A percentile compares a stretch with the other conserved stretches of the same genome.
These are phyloP conservation scores for Ogataea trehalophila DNA, from an alignment of 805 yeast genomes.

Conservation along the genomic window DNA sequence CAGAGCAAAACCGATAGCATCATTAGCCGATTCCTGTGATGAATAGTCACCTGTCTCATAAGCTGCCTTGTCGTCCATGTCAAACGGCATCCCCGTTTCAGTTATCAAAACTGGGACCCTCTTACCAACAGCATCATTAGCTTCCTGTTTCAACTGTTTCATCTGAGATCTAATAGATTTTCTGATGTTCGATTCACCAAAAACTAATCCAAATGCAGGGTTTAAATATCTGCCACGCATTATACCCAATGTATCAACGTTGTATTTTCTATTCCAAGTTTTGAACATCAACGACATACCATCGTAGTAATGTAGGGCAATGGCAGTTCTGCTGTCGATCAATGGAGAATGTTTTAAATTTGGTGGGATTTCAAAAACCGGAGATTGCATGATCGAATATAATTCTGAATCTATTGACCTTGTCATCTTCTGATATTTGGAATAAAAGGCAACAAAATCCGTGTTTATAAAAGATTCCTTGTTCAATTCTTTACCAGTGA, in stretches of 20 bases:
- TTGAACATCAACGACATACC: conserved; percentile 92
- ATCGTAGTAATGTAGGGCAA: conserved; percentile 90
- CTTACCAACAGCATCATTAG: conserved; percentile 53
- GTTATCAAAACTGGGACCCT: conserved; percentile 72
- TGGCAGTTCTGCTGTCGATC: conserved; percentile 62
- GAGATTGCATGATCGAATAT: conserved; percentile 71
- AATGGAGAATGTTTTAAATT: conserved; percentile 44
- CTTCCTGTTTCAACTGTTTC: conserved; percentile 60
- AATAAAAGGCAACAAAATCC: conserved; percentile 61
- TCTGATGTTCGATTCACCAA: conserved; percentile 78
- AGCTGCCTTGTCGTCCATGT: conserved; percentile 80
- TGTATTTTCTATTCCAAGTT: conserved; percentile 76
- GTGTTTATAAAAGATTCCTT: conserved; percentile 56
- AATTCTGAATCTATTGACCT: conserved; percentile 40
- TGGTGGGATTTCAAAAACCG: conserved; percentile 78
- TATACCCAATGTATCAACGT: conserved; percentile 86
- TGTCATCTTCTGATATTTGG: conserved; percentile 42
- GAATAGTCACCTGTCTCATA: conserved; percentile 60
- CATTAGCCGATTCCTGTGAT: conserved; percentile 77
- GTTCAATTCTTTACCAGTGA: conserved; percentile 37
- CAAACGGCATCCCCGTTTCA: conserved; percentile 97
- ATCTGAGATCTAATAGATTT: conserved; percentile 68
- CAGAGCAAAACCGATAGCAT: conserved; percentile 73
- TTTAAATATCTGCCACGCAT: conserved; percentile 70
- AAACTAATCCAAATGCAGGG: conserved; percentile 69